Evolutionary conservation across 2,329 filamentous ascomycete genomes (phyloP).

Genomic region (Arthrobotrys musiformis): DNA sequence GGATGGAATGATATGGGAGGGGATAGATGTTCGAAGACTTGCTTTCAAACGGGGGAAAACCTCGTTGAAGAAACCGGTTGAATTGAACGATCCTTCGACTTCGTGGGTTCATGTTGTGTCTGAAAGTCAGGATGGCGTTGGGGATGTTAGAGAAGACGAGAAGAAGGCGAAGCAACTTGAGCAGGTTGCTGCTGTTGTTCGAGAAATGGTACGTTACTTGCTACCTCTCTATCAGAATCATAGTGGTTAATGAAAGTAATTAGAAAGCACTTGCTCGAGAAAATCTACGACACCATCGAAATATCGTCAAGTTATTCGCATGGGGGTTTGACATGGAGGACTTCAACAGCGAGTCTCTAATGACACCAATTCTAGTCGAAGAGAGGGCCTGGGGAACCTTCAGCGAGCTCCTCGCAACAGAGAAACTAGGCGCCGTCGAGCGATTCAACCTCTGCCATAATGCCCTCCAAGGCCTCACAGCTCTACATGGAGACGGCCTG

Average conservation of each 20-base stretch:
- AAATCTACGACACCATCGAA: constrained; percentile 28
- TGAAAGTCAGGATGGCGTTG: constrained; percentile 41
- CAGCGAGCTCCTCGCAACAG: constrained; percentile 33
- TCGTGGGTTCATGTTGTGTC: constrained; percentile 52
- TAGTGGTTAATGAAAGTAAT: not conserved
- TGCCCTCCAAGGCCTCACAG: constrained; percentile 34
- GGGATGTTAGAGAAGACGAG: constrained; percentile 25
- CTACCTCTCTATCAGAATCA: not conserved
- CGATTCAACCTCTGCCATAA: constrained; percentile 48
- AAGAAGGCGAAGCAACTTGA: constrained; percentile 43
- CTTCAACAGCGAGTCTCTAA: constrained; percentile 36
- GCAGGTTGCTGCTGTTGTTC: constrained; percentile 38
- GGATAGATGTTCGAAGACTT: constrained; percentile 40
- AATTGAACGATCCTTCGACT: constrained; percentile 39
- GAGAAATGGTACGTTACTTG: constrained; percentile 40
- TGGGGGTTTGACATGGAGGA: constrained; percentile 54
- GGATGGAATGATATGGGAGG: constrained; percentile 48
- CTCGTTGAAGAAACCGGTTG: constrained; percentile 31
- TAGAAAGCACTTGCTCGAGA: constrained; percentile 46
- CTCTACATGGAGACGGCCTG: constrained; percentile 33
- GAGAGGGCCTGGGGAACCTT: constrained; percentile 51
- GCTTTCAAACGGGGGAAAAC: constrained; percentile 49
- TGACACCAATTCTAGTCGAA: constrained; percentile 45
- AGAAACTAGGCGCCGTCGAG: constrained; percentile 13
- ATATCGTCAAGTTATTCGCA: constrained; percentile 48